Base-by-base conservation (phyloP, 2,329 filamentous ascomycete species). In the Cercospora sp. region DNA sequence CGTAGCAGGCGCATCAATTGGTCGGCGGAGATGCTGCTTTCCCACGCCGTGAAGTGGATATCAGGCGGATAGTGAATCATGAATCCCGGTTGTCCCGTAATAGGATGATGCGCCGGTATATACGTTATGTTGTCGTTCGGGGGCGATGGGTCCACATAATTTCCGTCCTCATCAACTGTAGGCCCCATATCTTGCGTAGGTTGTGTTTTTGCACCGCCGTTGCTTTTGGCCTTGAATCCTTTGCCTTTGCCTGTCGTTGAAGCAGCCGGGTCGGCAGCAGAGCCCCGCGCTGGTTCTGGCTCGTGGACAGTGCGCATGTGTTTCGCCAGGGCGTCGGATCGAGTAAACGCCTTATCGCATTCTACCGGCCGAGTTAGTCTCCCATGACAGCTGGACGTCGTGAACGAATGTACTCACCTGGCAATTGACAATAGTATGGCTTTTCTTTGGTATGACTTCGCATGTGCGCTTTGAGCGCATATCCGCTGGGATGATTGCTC, bases 261-360 rank as follows among this genome's bases (percentile, higher is more conserved):
- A 88, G 78, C 92, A 91, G 23, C 48, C 23, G 48, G 90, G 89
- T 12, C 92, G 87, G 2, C 90, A 88, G 77, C 94, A 83, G 84
- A n/a, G 92, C 71, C 72, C 57, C 73, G 72, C 23, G 97, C 85
- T 16, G 93, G 91, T 81, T 99, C 95, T 3, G 94, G 97, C 79
- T 99, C 95, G 83, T 99, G 95, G 42, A 99, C 94, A 16, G 95
- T 98, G 74, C 95, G 91, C 93, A 98, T 98, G 79, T 99, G 95
- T 80, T 99, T 99, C 1, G 94, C 93, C 0, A 99, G 86, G 12
- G 95, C 95, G 76, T 99, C 95, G 26, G 94, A 97, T 72, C 95
- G 87, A 2, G 95, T 99, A 75, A 99, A 99, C 33, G 94, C 94
- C 69, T 94, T 91, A 79, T 99, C 95, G 82, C 95, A 99, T 86